phyloP scores from a whole-genome alignment of 768 basidiomycete genomes.

The Boletus subparvulus region DNA sequence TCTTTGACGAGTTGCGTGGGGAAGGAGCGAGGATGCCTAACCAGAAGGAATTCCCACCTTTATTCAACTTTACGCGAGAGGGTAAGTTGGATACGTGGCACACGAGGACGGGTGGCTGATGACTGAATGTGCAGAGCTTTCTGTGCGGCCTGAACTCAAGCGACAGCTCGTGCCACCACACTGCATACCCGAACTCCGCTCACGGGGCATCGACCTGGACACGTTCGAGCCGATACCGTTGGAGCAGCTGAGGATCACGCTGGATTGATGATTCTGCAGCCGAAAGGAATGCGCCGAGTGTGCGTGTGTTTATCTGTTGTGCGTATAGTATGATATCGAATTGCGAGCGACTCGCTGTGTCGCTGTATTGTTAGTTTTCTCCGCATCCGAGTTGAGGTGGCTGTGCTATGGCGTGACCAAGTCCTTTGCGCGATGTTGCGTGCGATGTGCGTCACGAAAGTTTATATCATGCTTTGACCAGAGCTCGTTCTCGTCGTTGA shows the following conservation, averaged over 20 bases:
- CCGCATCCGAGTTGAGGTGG: conserved; percentile 5
- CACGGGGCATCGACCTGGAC: conserved; percentile 82
- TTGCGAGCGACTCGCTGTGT: conserved; percentile 26
- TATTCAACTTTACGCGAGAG: conserved; percentile 96
- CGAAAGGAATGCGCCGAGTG: conserved; percentile 25
- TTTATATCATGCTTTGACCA: not conserved
- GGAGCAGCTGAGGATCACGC: conserved; percentile 90
- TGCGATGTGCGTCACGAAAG: conserved; percentile 23
- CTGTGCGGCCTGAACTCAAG: conserved; percentile 93
- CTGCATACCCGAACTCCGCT: conserved; percentile 86
- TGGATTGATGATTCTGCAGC: conserved; percentile 63
- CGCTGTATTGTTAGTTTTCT: conserved; percentile 30
- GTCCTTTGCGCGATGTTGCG: conserved; percentile 36
- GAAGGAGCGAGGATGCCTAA: conserved; percentile 95
- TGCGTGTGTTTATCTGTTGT: conserved; percentile 32
- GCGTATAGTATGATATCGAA: conserved; percentile 39
- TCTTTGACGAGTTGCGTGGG: conserved; percentile 94
- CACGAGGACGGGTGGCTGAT: not conserved
- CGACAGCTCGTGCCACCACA: conserved; percentile 87
- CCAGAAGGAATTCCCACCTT: conserved; percentile 89
- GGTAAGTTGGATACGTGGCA: conserved; percentile 51
- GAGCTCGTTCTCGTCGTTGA: too few relatives aligned
- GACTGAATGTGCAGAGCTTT: conserved; percentile 66
- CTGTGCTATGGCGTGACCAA: conserved; percentile 17
- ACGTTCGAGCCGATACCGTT: conserved; percentile 96